Conservation (phyloP, 768 basidiomycete genomes). For the Coprinopsis cinerea region DNA sequence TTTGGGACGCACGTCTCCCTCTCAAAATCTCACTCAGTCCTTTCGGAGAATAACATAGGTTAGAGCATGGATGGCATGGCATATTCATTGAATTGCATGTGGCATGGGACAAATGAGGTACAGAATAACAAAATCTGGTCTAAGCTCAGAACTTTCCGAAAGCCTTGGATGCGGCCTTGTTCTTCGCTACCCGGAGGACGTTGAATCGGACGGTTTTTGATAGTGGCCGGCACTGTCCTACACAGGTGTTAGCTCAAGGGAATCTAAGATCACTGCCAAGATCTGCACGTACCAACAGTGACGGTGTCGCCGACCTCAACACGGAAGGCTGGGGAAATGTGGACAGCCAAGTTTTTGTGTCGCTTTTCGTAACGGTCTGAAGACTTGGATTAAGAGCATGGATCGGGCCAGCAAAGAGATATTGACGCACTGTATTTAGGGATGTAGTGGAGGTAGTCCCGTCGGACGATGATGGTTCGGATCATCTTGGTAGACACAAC, state of each 20-base stretch:
- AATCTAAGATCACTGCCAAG: not conserved
- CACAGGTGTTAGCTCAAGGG: not conserved
- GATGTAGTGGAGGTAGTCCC: constrained; percentile 93
- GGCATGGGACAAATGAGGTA: constrained; percentile 12
- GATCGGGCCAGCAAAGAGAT: not conserved
- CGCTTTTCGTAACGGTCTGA: constrained; percentile 96
- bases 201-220: constrained; percentile 99
- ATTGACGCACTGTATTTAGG: constrained; percentile 89
- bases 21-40: too few species aligned
- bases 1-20: too few species aligned
- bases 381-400: constrained; percentile 2
- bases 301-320: constrained; percentile 91
- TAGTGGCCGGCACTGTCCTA: constrained; percentile 97
- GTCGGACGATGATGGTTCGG: constrained; percentile 94
- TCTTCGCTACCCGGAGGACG: constrained; percentile 91
- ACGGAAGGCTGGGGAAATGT: constrained; percentile 98
- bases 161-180: constrained; percentile 83
- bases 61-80: constrained; percentile 17
- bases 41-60: too few species aligned
- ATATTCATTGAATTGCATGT: constrained; percentile 23
- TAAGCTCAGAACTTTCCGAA: constrained; percentile 84
- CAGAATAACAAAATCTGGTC: constrained; percentile 13
- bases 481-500: constrained; percentile 99
- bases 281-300: constrained; percentile 91
- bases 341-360: constrained; percentile 97